phyloP scores from a whole-genome alignment of 1,284 basidiomycete species.

The Lignosus rhinocerotis region DNA sequence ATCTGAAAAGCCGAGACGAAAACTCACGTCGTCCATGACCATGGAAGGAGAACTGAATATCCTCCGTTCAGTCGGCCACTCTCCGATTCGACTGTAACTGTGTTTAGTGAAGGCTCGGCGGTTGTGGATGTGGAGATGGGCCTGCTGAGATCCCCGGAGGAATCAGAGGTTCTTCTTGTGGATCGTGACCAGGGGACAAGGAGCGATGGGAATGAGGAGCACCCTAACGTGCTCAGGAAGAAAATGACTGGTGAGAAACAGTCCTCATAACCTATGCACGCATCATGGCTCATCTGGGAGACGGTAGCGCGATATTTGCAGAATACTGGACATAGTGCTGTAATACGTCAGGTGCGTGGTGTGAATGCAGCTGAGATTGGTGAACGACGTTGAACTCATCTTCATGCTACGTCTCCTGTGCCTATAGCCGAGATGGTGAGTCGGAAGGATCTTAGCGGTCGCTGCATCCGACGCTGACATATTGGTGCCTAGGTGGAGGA shows the following conservation, averaged over 20 bases:
- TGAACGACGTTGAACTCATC: background rate
- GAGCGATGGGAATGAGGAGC: background rate
- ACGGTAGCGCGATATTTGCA: background rate
- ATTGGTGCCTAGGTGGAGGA: background rate
- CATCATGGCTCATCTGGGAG: background rate
- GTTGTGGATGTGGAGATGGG: background rate
- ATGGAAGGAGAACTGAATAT: background rate
- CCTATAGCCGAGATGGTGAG: background rate
- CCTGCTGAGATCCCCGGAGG: background rate
- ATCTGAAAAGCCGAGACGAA: too few relatives aligned
- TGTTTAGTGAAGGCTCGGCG: background rate
- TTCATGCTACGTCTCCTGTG: background rate
- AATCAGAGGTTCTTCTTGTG: background rate
- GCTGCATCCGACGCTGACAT: too few relatives aligned
- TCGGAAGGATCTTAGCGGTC: background rate
- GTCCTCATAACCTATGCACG: background rate
- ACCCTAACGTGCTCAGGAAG: background rate
- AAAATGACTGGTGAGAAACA: background rate
- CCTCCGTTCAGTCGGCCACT: background rate
- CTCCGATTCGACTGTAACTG: background rate
- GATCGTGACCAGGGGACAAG: background rate
- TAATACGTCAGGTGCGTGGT: background rate
- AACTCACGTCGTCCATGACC: too few relatives aligned
- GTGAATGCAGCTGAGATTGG: background rate
- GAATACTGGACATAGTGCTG: background rate